Percentiles rank a stretch among this genome's conserved stretches.
Conservation (phyloP, 306 rosid species). For the Cicer pinnatifidum region DNA sequence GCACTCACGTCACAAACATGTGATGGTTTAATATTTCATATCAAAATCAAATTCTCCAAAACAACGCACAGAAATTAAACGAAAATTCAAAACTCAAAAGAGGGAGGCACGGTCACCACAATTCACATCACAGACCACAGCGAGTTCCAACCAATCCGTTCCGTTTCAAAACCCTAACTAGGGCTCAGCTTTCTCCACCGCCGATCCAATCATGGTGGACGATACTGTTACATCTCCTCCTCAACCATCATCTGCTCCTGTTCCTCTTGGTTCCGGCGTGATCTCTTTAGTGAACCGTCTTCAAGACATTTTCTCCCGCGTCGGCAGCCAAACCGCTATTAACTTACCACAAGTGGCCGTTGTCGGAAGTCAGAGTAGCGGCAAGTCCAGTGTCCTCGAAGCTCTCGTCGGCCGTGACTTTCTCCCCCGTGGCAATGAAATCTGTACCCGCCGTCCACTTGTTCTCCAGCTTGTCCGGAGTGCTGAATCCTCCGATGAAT, state of each 20-base stretch:
- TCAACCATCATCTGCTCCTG: conserved; percentile 47
- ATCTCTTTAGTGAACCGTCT: conserved; percentile 91
- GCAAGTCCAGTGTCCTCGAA: conserved; percentile 98
- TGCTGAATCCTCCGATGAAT: conserved; percentile 66
- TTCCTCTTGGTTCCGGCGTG: conserved; percentile 82
- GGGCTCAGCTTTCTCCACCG: conserved; percentile 30
- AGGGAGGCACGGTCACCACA: no score
- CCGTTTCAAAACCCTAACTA: conserved; percentile 49
- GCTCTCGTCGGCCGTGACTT: conserved; percentile 97
- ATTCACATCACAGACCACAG: not conserved
- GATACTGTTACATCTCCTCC: conserved; percentile 55
- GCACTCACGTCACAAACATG: no score
- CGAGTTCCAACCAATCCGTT: conserved; percentile 11
- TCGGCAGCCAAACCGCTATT: conserved; percentile 88
- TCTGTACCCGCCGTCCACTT: conserved; percentile 91
- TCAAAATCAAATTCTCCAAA: no score
- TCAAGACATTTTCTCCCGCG: conserved; percentile 90
- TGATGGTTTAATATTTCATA: no score
- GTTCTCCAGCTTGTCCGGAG: conserved; percentile 92
- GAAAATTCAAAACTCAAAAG: no score
- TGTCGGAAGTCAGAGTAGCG: conserved; percentile 98
- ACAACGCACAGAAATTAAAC: no score
- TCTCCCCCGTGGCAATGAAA: conserved; percentile 88
- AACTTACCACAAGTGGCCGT: conserved; percentile 98
- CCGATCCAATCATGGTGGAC: conserved; percentile 74